phyloP scores from a whole-genome alignment of 129 eudicot species.

The Dittrichia graveolens region DNA sequence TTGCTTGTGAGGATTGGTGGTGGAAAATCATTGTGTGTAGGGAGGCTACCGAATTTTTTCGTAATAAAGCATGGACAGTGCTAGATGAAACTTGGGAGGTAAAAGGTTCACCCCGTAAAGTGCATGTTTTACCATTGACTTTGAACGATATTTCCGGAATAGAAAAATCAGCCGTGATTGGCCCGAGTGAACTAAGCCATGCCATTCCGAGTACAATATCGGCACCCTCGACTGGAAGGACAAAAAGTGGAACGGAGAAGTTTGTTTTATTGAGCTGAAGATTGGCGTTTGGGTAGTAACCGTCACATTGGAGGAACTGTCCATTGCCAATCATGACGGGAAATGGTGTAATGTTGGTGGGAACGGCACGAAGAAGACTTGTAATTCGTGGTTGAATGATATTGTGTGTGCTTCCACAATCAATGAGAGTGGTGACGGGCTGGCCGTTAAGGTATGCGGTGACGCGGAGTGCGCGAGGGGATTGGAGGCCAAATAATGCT shows the following conservation, averaged over 20 bases:
- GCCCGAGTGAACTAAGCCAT: neutral
- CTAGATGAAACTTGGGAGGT: neutral
- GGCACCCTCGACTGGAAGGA: no score
- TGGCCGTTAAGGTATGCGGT: no score
- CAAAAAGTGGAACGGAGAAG: no score
- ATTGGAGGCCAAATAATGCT: no score
- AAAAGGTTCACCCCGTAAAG: neutral
- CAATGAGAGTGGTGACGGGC: neutral
- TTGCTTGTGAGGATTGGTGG: slow-evolving; percentile 3
- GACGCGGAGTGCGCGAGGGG: no score
- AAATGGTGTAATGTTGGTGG: neutral
- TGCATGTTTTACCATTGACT: no score
- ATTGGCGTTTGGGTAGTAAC: no score
- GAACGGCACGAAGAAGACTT: neutral
- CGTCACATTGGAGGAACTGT: no score
- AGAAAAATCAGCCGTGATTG: neutral
- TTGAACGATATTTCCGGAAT: neutral
- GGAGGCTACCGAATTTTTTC: neutral
- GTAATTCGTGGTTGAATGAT: neutral
- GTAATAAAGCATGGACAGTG: neutral
- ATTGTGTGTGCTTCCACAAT: no score
- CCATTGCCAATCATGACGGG: neutral
- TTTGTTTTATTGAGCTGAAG: no score
- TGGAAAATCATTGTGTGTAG: neutral
- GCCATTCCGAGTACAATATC: no score